Base-by-base conservation (phyloP, 108 stramenopile species). In the Fistulifera pelliculosa region DNA sequence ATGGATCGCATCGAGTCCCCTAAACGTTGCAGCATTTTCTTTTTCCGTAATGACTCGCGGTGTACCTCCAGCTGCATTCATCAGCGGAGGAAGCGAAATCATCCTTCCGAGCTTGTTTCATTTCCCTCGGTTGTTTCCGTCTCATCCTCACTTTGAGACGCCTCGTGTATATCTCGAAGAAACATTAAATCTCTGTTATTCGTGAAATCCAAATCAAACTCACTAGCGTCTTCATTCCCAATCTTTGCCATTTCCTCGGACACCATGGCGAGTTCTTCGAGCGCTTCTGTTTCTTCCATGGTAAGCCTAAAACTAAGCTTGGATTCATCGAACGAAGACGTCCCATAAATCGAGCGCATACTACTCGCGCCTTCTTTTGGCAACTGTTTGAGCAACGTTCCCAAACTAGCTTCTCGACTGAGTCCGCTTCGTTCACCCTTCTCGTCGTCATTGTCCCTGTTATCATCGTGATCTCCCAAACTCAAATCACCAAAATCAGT, bases 211-310 rank as follows among this genome's bases (percentile, higher is more conserved):
- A 8, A 3, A 35, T 35, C 17, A 47, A 47, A 47, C 5, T 47
- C 44, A 22, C 10, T 3, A 3, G 10, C 17, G 3, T 5, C 44
- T 47, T 22, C 44, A 22, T 21, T 21, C 3, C 44, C 10, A 22
- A 47, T 52, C 2, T 51, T 16, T 16, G 56, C 63, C 74, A 75
- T 75, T 52, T 70, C 58, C 40, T 75, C 66, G 19, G 65, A 62
- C n/a, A 75, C 54, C 15, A 38, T 56, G 47, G 64, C 64, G n/a
- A 75, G 53, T 18, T 70, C 61, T 25, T 58, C 55, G 27, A 75
- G 53, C 13, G 74, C 74, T 48, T 61, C 31, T 1, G 69, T 70
- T 41, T 75, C 74, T 45, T 63, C 60, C 25, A 38, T 58, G 21
- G 49, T 60, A 56, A 67, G 49, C 18, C 63, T 62, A 52, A 70